Base-by-base conservation (phyloP, 2,329 filamentous ascomycete species). In the Botrytis aclada region DNA sequence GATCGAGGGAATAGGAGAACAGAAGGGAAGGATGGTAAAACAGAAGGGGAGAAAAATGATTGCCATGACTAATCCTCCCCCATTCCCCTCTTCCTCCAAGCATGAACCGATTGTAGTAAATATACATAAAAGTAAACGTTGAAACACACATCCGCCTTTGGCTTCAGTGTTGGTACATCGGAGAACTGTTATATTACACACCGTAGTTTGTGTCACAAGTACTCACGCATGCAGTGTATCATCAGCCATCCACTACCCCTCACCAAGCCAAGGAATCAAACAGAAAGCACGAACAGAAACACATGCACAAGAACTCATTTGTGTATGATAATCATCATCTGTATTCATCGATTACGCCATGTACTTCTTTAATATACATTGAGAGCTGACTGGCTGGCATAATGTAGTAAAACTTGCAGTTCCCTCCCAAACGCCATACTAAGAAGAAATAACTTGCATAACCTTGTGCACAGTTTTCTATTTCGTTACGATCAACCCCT, bases 381-480 rank as follows among this genome's bases (percentile, higher is more conserved):
- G 39, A 72, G 22, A 69, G 62, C 66, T 58, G 41, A 34, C 45
- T 41, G 14, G 61, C 62, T 43, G 47, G 56, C 56, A 47, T 51
- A 16, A 34, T 41, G 32, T 39, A 39, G 10, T 20, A 70, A 18
- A 29, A 51, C 58, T 54, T 61, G 43, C 41, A 58, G 70, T 41
- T 37, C 54, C 62, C 73, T 4, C 70, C 69, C 14, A 45, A 75
- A 76, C 75, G 74, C 74, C 75, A 72, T 70, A 71, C 62, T 37
- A 41, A 37, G 62, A 70, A 58, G 58, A 64, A n/a, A 70, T 20
- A 58, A 47, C 45, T n/a, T 51, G 63, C 73, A 69, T 51, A 58
- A 41, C 70, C 70, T 70, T 74, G 64, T 70, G 73, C 71, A 65
- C 20, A 34, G 32, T 41, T n/a, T 72, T 73, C 71, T 63, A 70